Evolutionary conservation across 805 yeast genomes (phyloP), one percentile per base, ranked within the genome.

Genomic region (Ogataea wickerhamii): DNA sequence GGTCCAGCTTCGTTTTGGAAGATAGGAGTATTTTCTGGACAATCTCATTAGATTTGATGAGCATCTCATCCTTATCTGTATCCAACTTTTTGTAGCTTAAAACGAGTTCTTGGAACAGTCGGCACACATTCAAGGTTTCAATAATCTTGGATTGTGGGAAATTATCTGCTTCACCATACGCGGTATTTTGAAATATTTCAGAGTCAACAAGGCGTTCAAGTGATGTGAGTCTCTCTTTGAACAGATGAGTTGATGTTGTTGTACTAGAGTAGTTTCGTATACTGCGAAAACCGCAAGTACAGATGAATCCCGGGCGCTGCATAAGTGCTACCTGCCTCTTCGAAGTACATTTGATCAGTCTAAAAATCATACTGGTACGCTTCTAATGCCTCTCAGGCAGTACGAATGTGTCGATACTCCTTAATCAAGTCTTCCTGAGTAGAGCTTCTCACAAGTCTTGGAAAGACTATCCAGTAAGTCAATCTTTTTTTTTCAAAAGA

Each of bases 101-200:
- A 4, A 60, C 39, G 4, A 49, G 29, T 18, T 53, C 52, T 30
- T 61, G 66, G 36, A 48, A 56, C 16, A 26, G 21, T 31, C 48
- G 52, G 41, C 52, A 57, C 32, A 36, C 46, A 27, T 32, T 47
- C 30, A 57, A 34, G 28, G 40, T 32, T 4, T 43, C 40, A 18
- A 51, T 30, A 2, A 43, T 40, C 18, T 42, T 41, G 4, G 44
- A 29, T 8, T 32, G 30, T 19, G 41, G 34, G 6, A 41, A 19
- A 8, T 27, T 24, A 23, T 17, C 18, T 17, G 25, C 18, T 16
- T 12, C 34, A 5, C 8, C 18, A 2, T 22, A 6, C 12, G 6
- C 14, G 20, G 23, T 19, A 23, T 26, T 21, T 13, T 35, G 18
- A 12, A 35, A 14, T 4, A 37, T 27, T 23, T 41, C 44, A 2